Percentiles rank a stretch among this genome's conserved stretches.
Conservation (phyloP, 768 basidiomycete genomes). For the Asterophora parasitica region DNA sequence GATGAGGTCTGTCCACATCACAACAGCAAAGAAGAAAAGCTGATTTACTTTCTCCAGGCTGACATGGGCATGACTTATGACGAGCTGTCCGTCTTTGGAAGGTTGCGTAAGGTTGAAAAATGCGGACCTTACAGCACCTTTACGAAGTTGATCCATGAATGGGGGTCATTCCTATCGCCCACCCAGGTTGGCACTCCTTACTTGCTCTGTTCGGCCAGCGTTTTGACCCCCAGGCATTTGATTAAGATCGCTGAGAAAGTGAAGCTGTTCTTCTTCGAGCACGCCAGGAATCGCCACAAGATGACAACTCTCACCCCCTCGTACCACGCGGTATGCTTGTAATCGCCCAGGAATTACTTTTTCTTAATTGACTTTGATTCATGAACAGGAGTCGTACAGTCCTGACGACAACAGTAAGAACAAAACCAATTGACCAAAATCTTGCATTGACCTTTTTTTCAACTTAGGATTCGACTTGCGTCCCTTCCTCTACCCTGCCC, state of each 20-base stretch:
- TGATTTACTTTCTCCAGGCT: conserved; percentile 42
- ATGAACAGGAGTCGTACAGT: conserved; percentile 81
- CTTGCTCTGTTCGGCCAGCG: not conserved
- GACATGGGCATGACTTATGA: conserved; percentile 99
- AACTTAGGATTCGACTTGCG: conserved; percentile 86
- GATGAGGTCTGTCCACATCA: conserved; percentile 66
- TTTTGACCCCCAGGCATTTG: not conserved
- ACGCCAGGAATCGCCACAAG: conserved; percentile 96
- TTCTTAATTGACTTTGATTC: not conserved
- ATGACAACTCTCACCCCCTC: conserved; percentile 95
- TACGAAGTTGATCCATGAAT: conserved; percentile 90
- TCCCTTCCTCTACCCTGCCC: conserved; percentile 92
- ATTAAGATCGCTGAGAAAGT: conserved; percentile 98
- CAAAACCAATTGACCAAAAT: not conserved
- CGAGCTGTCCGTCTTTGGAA: conserved; percentile 89
- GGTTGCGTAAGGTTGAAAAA: conserved; percentile 93
- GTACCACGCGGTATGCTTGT: conserved; percentile 78
- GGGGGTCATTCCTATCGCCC: conserved; percentile 85
- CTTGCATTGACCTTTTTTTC: conserved; percentile 12
- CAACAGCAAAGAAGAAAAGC: too few relatives aligned
- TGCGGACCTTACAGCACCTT: conserved; percentile 98
- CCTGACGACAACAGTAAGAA: conserved; percentile 91
- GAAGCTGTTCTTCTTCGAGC: conserved; percentile 94
- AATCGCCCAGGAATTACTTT: not conserved
- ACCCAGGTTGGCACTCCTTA: conserved; percentile 50